Evolutionary conservation across 1,284 basidiomycete species (phyloP), one percentile per base, ranked within the genome.

Genomic region (Cryptococcus sp.): DNA sequence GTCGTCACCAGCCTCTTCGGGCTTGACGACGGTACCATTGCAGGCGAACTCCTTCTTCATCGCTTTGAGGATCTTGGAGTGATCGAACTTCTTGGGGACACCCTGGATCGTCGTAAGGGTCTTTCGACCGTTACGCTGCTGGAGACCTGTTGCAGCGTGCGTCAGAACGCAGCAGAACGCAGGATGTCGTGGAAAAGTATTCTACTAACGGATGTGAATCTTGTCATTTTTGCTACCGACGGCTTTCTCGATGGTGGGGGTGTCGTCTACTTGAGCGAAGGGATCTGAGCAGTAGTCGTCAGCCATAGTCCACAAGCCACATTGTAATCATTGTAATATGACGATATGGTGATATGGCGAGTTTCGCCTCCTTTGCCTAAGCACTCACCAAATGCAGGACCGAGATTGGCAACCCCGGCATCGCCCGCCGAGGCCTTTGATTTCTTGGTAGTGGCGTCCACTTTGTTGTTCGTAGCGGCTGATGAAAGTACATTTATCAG

Each of bases 11-110:
- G 76, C 73, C 19, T 58, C 72, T 58, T 69, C 76, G 40, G 75
- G 73, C 49, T 75, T 73, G 70, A 97, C 91, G 72, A 99, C 85
- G 64, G 91, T 96, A 67, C 96, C 96, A 82, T 99, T 99, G 85
- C 96, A 99, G 63, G 96, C 96, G 72, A 99, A 98, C 83, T 97
- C 93, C 91, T 95, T 96, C 86, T 99, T 99, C 85, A 99, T 98
- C 22, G 91, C 93, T 81, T 99, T 98, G 80, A 99, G 84, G 65
- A 99, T 85, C 83, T 98, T 99, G 88, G 97, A 97, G 64, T 88
- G 85, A 81, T 99, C 93, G 82, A 95, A 99, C 82, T 93, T 88
- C 82, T 91, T 93, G 61, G 92, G 92, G 64, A 99, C 82, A 66
- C 96, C 96, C 81, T 99, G 95, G 68, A 99, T 85, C 59, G 95